Percentiles rank a stretch among this genome's conserved stretches.
Evolutionary conservation across 2,329 filamentous ascomycete species (phyloP).

Genomic region (Neopestalotiopsis rosae): DNA sequence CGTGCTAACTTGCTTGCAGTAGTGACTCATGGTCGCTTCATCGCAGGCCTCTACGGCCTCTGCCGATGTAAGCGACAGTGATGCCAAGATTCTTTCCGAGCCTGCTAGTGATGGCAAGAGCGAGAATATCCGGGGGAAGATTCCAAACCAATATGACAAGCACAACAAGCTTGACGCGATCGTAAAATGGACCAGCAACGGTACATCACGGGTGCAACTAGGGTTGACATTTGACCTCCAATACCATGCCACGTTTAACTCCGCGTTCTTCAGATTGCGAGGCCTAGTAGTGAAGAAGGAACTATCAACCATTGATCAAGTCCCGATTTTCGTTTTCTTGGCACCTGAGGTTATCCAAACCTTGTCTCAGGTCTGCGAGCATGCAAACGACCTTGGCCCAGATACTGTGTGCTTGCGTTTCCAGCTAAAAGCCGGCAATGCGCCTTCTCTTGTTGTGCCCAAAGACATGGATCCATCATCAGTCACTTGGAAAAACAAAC

Average conservation of each 20-base stretch:
- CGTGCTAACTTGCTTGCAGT: slow-evolving; percentile 9
- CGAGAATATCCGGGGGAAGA: background rate
- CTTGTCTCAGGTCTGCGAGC: background rate
- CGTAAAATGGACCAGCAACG: slow-evolving; percentile 1
- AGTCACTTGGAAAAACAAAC: background rate
- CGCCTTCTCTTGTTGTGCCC: slow-evolving; percentile 2
- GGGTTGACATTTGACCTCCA: slow-evolving; percentile 12
- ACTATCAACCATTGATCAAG: background rate
- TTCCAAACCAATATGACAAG: background rate
- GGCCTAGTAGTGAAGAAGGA: background rate
- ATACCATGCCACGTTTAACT: slow-evolving; percentile 1
- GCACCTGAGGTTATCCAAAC: slow-evolving; percentile 6
- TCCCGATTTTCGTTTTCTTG: slow-evolving; percentile 3
- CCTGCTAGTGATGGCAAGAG: background rate
- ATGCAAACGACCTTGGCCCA: slow-evolving; percentile 4
- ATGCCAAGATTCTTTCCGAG: background rate
- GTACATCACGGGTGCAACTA: background rate
- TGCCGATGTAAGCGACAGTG: slow-evolving; percentile 9
- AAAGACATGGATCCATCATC: background rate
- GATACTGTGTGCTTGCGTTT: slow-evolving; percentile 11
- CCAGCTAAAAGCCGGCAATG: background rate
- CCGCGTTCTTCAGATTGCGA: slow-evolving; percentile 15
- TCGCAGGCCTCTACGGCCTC: slow-evolving; percentile 17
- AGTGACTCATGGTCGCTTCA: slow-evolving; percentile 9
- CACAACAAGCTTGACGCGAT: slow-evolving; percentile 5